phyloP scores from a whole-genome alignment of 805 yeast genomes.

The Groenewaldozyma tartarivorans region DNA sequence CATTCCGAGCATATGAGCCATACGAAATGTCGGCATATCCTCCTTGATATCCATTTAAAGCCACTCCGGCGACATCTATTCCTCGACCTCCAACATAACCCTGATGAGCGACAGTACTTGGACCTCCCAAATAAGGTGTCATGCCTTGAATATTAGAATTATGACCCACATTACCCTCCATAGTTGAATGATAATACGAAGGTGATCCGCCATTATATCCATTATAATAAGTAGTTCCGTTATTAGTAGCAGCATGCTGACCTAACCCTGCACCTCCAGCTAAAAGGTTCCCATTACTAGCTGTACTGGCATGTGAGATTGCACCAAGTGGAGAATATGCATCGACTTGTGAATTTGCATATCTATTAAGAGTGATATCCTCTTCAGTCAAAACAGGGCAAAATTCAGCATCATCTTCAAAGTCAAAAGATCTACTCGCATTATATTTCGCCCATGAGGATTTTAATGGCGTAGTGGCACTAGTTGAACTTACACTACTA shows the following conservation, averaged over 20 bases:
- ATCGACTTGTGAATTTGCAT: conserved; percentile 1
- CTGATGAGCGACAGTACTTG: too few relatives aligned
- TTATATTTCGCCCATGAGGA: conserved; percentile 34
- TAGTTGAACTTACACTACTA: not conserved
- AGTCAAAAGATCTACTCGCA: conserved; percentile 52
- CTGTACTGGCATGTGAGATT: conserved; percentile 4
- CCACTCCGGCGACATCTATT: too few relatives aligned
- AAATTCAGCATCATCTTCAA: conserved; percentile 59
- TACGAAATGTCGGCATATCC: too few relatives aligned
- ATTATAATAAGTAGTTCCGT: conserved; percentile 1
- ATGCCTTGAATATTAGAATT: too few relatives aligned
- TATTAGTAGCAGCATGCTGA: not conserved
- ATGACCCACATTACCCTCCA: too few relatives aligned
- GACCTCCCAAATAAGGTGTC: too few relatives aligned
- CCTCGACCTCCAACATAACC: too few relatives aligned
- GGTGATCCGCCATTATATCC: conserved; percentile 2
- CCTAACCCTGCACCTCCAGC: conserved; percentile 4
- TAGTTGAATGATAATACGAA: not conserved
- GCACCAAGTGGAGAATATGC: conserved; percentile 5
- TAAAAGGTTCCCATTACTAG: conserved; percentile 4
- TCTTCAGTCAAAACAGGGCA: conserved; percentile 33
- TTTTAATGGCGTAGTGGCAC: not conserved
- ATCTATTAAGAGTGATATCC: conserved; percentile 8
- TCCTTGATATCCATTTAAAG: too few relatives aligned
- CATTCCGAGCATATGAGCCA: too few relatives aligned